Percentiles rank a stretch among this genome's conserved stretches.
phyloP scores from a whole-genome alignment of 345 rosid species.

The Stellera chamaejasme region DNA sequence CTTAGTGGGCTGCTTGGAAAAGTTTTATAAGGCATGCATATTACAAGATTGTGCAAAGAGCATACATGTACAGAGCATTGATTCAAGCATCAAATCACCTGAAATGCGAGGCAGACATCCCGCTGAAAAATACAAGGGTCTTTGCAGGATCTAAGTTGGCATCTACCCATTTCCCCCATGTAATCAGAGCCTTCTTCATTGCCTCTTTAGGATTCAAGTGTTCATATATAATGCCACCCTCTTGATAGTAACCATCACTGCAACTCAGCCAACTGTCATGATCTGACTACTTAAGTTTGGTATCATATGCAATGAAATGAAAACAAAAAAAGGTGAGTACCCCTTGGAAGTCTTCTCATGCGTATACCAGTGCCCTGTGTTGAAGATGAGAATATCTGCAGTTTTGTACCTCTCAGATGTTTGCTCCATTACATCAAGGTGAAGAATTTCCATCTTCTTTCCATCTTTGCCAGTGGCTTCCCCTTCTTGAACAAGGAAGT shows the following conservation, averaged over 20 bases:
- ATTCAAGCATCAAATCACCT: conserved; percentile 16
- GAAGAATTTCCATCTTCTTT: conserved; percentile 34
- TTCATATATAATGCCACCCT: conserved; percentile 24
- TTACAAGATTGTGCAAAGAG: too few species aligned
- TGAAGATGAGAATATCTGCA: conserved; percentile 39
- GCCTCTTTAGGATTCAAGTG: conserved; percentile 26
- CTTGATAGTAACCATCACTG: conserved; percentile 43
- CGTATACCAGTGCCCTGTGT: conserved; percentile 60
- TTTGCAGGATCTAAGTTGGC: conserved; percentile 22
- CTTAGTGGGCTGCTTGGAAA: too few species aligned
- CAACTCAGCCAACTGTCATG: background rate
- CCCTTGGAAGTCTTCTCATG: conserved; percentile 44
- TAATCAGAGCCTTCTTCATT: conserved; percentile 31
- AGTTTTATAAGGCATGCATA: too few species aligned
- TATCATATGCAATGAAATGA: background rate
- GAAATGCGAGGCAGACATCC: conserved; percentile 34
- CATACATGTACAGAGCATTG: too few species aligned
- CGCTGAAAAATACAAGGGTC: conserved; percentile 37
- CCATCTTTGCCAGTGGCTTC: conserved; percentile 11
- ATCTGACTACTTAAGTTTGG: background rate
- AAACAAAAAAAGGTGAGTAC: conserved; percentile 14
- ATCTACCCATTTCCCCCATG: conserved; percentile 46
- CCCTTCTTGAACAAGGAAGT: conserved; percentile 32
- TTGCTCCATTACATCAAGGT: conserved; percentile 31
- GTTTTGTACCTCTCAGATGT: conserved; percentile 23